Base-by-base conservation (phyloP, 495 filamentous ascomycete genomes). In the Physcia stellaris region DNA sequence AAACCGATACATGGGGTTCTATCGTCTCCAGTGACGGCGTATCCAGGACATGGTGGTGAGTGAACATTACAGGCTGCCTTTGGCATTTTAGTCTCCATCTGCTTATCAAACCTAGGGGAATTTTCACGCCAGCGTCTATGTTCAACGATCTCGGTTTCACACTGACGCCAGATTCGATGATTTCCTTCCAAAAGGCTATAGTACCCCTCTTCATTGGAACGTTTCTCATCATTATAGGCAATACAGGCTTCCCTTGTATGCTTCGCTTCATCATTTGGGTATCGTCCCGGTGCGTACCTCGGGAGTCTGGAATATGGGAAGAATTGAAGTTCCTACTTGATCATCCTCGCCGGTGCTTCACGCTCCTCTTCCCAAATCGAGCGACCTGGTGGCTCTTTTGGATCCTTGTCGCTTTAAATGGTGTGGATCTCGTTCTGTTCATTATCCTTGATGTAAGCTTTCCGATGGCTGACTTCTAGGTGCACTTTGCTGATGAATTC, bases 341-440 rank as follows among this genome's bases (percentile, higher is more conserved):
- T 50, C 90, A 96, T 50, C 88, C 88, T 18, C 79, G 88, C 45
- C 79, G 90, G 24, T 96, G 88, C 58, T 96, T 95, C 54, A 95
- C 87, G 0, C 67, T 96, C 16, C 65, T 96, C 0, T 96, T 96
- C 50, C 88, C 86, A 5, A 73, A 77, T 0, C 73, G 75, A 32
- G 86, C 88, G n/a, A 94, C 83, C 7, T 94, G 86, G 88, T 92
- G 85, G 85, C 71, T 96, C 2, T 90, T 94, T 55, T 78, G 75
- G 41, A 77, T 93, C 39, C 63, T 96, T n/a, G 63, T 90, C 5
- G 46, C 75, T 2, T 66, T 96, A 45, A 96, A 96, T 51, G 74
- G 67, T 15, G 58, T 86, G 10, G 88, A 96, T 57, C 52, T 93
- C 36, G 70, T 95, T 34, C 80, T 96, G 48, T 94, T 90, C 50